phyloP scores from a whole-genome alignment of 2,329 filamentous ascomycete species.

The Catunica adiposa region DNA sequence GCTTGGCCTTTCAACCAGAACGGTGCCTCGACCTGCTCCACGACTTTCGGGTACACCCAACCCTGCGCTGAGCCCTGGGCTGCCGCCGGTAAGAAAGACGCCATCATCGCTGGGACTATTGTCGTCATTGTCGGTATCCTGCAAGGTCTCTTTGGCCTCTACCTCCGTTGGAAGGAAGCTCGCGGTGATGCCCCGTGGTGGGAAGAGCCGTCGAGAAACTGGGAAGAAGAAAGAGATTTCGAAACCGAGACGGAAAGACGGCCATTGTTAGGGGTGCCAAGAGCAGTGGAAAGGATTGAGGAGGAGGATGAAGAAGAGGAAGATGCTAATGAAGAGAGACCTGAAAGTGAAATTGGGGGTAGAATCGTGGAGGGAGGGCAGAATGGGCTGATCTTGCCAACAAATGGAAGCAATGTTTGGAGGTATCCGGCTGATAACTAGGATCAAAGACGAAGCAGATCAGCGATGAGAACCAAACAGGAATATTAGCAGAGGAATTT shows the following conservation, averaged over 20 bases:
- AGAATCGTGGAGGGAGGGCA: neutral
- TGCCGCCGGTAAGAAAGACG: neutral
- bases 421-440: too few relatives aligned
- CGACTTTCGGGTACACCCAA: conserved; percentile 13
- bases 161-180: neutral
- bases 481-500: too few relatives aligned
- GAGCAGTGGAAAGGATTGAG: neutral
- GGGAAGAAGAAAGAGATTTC: neutral
- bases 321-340: neutral
- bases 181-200: neutral
- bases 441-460: too few relatives aligned
- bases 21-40: conserved; percentile 25
- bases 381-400: neutral
- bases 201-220: neutral
- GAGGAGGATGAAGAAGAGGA: conserved; percentile 4
- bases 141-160: neutral
- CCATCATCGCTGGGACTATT: neutral
- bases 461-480: too few relatives aligned
- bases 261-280: neutral
- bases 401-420: neutral
- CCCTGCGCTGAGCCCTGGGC: conserved; percentile 1
- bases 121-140: neutral
- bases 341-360: neutral
- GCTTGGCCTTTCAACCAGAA: conserved; percentile 41
- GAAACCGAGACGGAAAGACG: too few relatives aligned